Base-by-base conservation (phyloP, 805 yeast genomes). In the Metschnikowia gelsemii region DNA sequence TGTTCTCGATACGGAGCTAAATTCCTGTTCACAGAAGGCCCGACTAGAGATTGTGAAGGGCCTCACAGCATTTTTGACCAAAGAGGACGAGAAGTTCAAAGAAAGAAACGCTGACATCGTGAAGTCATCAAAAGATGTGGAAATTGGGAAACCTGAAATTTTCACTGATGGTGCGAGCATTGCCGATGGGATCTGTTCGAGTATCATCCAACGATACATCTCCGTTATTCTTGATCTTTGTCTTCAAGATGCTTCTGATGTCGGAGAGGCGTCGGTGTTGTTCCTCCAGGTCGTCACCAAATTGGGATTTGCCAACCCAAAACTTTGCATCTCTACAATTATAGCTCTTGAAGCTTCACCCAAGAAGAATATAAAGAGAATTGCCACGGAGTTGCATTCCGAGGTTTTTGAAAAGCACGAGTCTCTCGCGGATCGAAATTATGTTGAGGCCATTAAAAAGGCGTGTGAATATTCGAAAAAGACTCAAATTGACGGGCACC, bases 281-380 rank as follows among this genome's bases (percentile, higher is more conserved):
- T 78, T 80, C 45, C 54, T 87, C 31, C 78, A 73, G 40, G 58
- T 76, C 31, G 76, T 83, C 18, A 72, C 83, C 8, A 70, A 70
- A 21, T 69, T 79, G 40, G 95, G 95, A 0, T 83, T 78, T 59
- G 83, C 84, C 0, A 86, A 84, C 54, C 96, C 96, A 1, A 74
- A 84, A 42, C 53, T 75, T 4, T 78, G 87, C 52, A 75, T 82
- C 5, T 76, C 89, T 0, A 82, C 89, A 0, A 69, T 86, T 0
- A 73, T 87, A 42, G 91, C 91, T 0, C 63, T 88, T 25, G 80
- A 81, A 43, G 69, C 85, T 0, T 78, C 87, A 0, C 61, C 66
- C 1, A 61, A 66, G 13, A 57, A 55, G 3, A 55, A 60, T 8
- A 68, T 84, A 13, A 66, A 73, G 23, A 57, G 57, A 2, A 61